Percentiles rank a stretch among this genome's conserved stretches.
These are phyloP conservation scores for Fusarium anguioides DNA, from an alignment of 2,329 filamentous ascomycete genomes.

Conservation along the genomic window DNA sequence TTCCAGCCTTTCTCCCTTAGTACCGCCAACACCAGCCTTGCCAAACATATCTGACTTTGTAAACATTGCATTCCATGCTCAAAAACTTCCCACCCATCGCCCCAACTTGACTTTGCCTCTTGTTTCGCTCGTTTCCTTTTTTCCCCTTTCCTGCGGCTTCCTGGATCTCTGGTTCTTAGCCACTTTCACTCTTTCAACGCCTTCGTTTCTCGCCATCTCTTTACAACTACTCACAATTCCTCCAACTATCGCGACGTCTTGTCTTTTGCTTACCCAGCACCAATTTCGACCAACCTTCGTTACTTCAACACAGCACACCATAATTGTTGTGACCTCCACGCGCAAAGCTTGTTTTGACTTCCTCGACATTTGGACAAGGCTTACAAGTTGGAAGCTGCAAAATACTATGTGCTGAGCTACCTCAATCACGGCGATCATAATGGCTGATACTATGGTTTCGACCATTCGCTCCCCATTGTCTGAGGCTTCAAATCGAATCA, in stretches of 20 bases:
- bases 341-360: slow-evolving; percentile 22
- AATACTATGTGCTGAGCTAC: slow-evolving; percentile 53
- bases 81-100: slow-evolving; percentile 10
- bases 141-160: background rate
- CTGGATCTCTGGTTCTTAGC: slow-evolving; percentile 23
- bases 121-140: slow-evolving; percentile 32
- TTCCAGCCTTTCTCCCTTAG: slow-evolving; percentile 37
- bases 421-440: slow-evolving; percentile 39
- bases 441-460: slow-evolving; percentile 50
- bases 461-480: slow-evolving; percentile 56
- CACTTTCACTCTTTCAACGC: slow-evolving; percentile 5
- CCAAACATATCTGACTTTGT: slow-evolving; percentile 40
- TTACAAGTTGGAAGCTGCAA: slow-evolving; percentile 18
- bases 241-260: slow-evolving; percentile 11
- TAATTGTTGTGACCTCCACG: slow-evolving; percentile 2
- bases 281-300: slow-evolving; percentile 3
- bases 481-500: slow-evolving; percentile 61
- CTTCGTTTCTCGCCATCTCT: slow-evolving; percentile 26
- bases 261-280: slow-evolving; percentile 20
- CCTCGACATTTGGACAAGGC: slow-evolving; percentile 18
- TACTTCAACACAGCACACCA: slow-evolving; percentile 4
- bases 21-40: slow-evolving; percentile 36
- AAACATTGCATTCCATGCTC: slow-evolving; percentile 49
- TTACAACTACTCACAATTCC: slow-evolving; percentile 18
- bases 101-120: slow-evolving; percentile 29